Evolutionary conservation across 208 protist genomes (phyloP), one percentile per base, ranked within the genome.

Genomic region (Crithidia thermophila): DNA sequence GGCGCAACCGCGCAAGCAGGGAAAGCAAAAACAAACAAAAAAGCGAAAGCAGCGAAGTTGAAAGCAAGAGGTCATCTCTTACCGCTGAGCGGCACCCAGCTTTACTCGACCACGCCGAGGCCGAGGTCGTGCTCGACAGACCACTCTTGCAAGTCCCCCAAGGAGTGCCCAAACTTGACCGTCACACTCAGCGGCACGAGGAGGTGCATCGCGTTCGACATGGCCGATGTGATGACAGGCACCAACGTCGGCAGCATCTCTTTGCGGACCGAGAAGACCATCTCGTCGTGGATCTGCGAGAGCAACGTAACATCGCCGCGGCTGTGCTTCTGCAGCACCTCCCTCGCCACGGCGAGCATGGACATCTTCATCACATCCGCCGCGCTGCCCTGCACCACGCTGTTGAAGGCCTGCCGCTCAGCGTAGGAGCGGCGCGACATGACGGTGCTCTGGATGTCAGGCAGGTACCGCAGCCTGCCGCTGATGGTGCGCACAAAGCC

Each of bases 321-420:
- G n/a, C 84, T 71, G 33, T 49, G 67, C n/a, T 58, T 53, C 52
- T 75, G 81, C 66, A 94, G 73, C 67, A 93, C 84, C 0, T 91
- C 77, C 21, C 57, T 75, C 28, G 92, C 77, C 23, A 95, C 78
- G 6, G 79, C 87, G 6, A 96, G 49, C 93, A 97, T 97, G 14
- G 79, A 77, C 58, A 90, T 65, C 71, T 97, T 97, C 79, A 96
- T 90, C 0, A 97, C 73, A 50, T 97, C 93, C 42, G 93, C 93
- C 2, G 93, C 90, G 52, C 84, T 94, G 39, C 93, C 93, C 49
- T 97, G 93, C 51, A 97, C 67, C 1, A 94, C 82, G 16, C 87
- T 93, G 74, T 97, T 97, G 63, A 96, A 93, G n/a, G 93, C 90
- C 80, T 95, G 90, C 33, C 93, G 84, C 75, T 94, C 86, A 18